phyloP scores from a whole-genome alignment of 2,329 filamentous ascomycete species.

The Pseudogymnoascus verrucosus region DNA sequence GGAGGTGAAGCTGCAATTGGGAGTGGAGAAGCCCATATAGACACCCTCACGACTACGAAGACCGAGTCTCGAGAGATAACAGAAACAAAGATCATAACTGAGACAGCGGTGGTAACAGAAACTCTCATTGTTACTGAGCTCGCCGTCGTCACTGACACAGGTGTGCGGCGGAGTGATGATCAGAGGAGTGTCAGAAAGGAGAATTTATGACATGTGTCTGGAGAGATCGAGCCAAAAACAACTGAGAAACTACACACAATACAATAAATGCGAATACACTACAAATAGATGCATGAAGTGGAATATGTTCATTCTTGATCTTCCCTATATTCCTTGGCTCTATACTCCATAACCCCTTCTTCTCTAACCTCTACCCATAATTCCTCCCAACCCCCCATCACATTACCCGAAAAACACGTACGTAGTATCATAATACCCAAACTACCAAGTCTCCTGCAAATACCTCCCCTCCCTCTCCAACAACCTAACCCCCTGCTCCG shows the following conservation, averaged over 20 bases:
- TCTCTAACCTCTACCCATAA: not conserved
- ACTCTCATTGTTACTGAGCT: not conserved
- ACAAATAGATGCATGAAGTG: not conserved
- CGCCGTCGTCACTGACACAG: not conserved
- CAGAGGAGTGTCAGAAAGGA: not conserved
- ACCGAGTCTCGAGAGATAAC: not conserved
- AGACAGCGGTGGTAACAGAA: not conserved
- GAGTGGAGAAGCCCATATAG: not conserved
- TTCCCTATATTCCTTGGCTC: not conserved
- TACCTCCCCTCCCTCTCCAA: slow-evolving; percentile 58
- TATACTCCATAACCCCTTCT: not conserved
- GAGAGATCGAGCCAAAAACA: too few relatives aligned
- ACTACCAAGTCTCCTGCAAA: slow-evolving; percentile 62
- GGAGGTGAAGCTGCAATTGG: not conserved
- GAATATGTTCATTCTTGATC: not conserved
- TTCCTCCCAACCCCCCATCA: not conserved
- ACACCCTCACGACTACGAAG: not conserved
- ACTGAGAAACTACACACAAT: too few relatives aligned
- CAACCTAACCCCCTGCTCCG: slow-evolving; percentile 44
- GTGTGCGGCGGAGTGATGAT: not conserved
- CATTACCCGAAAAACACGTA: not conserved
- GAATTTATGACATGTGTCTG: not conserved
- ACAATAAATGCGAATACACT: not conserved
- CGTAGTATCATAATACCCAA: not conserved
- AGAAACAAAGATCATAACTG: not conserved